Evolutionary conservation across 2,329 filamentous ascomycete species (phyloP).

Genomic region (Fusarium vanettenii): DNA sequence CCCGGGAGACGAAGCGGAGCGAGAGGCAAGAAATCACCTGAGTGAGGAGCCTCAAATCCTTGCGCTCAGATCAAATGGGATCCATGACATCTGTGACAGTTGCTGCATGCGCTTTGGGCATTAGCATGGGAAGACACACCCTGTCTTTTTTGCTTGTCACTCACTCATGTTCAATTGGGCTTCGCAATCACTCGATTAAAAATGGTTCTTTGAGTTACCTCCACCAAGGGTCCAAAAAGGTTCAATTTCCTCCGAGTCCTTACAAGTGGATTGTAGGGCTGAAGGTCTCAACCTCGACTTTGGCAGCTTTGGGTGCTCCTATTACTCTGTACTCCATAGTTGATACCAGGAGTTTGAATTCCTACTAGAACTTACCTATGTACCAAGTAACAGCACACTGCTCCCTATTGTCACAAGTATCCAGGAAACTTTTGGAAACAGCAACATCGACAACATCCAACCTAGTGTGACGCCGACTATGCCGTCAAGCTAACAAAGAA

Average conservation of each 20-base stretch:
- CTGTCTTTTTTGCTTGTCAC: neutral
- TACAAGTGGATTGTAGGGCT: conserved; percentile 31
- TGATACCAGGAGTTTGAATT: neutral
- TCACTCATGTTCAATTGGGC: neutral
- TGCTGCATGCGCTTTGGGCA: neutral
- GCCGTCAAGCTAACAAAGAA: neutral
- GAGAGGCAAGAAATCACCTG: conserved; percentile 12
- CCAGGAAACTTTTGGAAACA: neutral
- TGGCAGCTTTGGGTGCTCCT: neutral
- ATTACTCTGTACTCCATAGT: neutral
- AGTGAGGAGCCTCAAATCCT: conserved; percentile 30
- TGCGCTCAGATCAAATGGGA: conserved; percentile 1
- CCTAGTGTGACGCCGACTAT: neutral
- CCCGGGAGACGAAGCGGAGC: conserved; percentile 7
- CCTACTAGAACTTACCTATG: neutral
- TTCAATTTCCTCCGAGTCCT: neutral
- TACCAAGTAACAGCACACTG: neutral
- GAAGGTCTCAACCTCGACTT: conserved; percentile 5
- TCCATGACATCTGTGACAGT: neutral
- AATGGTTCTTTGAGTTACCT: neutral
- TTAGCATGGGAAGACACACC: neutral
- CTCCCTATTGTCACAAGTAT: neutral
- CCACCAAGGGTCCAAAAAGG: neutral
- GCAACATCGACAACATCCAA: neutral
- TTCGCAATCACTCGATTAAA: neutral